Evolutionary conservation across 768 basidiomycete species (phyloP), one percentile per base, ranked within the genome.

Genomic region (Mycena pura): DNA sequence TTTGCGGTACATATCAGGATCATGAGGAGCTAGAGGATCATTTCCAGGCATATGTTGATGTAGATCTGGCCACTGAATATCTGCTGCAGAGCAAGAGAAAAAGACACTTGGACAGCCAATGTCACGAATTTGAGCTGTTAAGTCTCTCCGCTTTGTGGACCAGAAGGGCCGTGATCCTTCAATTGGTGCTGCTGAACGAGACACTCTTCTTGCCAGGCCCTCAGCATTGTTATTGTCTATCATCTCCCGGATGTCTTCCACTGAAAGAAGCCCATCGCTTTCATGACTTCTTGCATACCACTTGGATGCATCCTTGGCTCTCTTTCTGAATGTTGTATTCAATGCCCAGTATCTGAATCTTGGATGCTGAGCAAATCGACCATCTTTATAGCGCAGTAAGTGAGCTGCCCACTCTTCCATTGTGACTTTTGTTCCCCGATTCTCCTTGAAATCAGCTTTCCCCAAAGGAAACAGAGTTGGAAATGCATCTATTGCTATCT

Each of bases 41-140:
- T 57, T 28, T 19, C 60, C 39, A 3, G 70, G 71, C 73, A 73
- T 74, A 36, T 74, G 71, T 17, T 64, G 65, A 51, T 75, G 73
- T 52, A 74, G 59, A 56, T 74, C 72, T 10, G 68, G 69, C 73
- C 74, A 72, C 41, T 75, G 72, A 1, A 74, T 55, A 62, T 73
- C 73, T 1, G 74, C 74, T 1, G 72, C 64, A 17, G 65, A 69
- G 6, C 64, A 53, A 8, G 71, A 73, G 51, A 71, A 63, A 56
- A 74, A 73, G 11, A 68, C 25, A 64, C 68, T 65, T 13, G 72
- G 71, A 28, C 67, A 49, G 8, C 67, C 62, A 45, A 57, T 57
- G 22, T 69, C 63, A 13, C 58, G 25, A 7, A 72, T 69, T 52
- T 65, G 63, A 21, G 40, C 61, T 13, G 50, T 65, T 0, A 68